Conservation (phyloP, 2,329 filamentous ascomycete species). For the Drechslerella stenobrocha region DNA sequence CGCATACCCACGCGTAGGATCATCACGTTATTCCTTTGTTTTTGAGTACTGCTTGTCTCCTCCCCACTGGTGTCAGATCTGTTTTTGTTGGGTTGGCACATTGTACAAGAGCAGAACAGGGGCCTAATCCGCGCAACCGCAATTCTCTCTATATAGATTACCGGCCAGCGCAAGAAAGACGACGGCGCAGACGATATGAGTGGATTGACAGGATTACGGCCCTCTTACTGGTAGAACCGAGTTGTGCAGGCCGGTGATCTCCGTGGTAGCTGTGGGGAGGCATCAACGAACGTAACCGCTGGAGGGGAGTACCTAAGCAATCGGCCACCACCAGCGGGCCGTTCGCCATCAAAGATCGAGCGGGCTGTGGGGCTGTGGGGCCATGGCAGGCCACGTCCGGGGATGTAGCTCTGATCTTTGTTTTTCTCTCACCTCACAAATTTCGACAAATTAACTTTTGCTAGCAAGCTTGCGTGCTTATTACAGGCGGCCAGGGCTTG, state of each 20-base stretch:
- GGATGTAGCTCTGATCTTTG: not conserved
- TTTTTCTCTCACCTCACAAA: not conserved
- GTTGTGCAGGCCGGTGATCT: not conserved
- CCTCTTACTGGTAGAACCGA: slow-evolving; percentile 63
- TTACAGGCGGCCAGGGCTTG: not conserved
- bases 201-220: slow-evolving; percentile 65
- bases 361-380: slow-evolving; percentile 2
- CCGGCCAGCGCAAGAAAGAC: slow-evolving; percentile 72
- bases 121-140: not conserved
- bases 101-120: too few species aligned
- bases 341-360: slow-evolving; percentile 14
- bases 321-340: not conserved
- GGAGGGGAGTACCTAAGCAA: not conserved
- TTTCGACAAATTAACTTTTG: not conserved
- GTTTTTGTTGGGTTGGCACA: slow-evolving; percentile 15
- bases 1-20: too few species aligned
- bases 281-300: not conserved
- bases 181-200: slow-evolving; percentile 60
- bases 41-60: too few species aligned
- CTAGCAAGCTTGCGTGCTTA: not conserved
- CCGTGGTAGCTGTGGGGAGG: slow-evolving; percentile 1
- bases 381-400: not conserved
- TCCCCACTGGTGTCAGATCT: too few species aligned
- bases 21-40: too few species aligned
- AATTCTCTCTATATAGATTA: slow-evolving; percentile 59